Evolutionary conservation across 2,329 filamentous ascomycete species (phyloP), one percentile per base, ranked within the genome.

Genomic region (Pseudopyrenochaeta lycopersici): DNA sequence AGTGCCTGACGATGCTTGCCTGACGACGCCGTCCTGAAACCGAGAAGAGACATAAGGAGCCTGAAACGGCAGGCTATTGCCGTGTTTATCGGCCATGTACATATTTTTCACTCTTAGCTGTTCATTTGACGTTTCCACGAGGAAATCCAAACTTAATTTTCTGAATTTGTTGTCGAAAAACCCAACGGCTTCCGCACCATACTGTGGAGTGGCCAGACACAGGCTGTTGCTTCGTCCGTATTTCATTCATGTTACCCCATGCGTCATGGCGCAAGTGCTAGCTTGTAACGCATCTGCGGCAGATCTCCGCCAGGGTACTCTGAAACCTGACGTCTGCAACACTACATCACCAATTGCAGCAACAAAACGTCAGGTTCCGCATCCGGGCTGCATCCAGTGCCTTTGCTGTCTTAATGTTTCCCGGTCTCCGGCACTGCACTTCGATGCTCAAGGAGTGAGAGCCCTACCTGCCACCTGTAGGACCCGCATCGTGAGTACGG

Each of bases 1-100:
- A 44, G 44, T 54, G 51, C 42, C 47, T 52, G 51, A 31, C 29
- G 39, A 46, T 40, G 36, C 12, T 29, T 60, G 48, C 50, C 51
- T 54, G 38, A 48, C 50, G 60, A 59, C 56, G 54, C 52, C 21
- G 35, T 33, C 60, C 52, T 67, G 62, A 68, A 68, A 66, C 64
- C 21, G 40, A 52, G 20, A 39, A 57, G 58, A 62, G 60, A 63
- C 63, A 49, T 39, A 45, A 53, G 27, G 23, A 49, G 47, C 62
- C 53, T 61, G 60, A 61, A 63, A 64, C 54, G 36, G 29, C 31
- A 44, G 33, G 39, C 38, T 17, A 14, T 30, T 46, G 56, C 52
- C 35, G 41, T 38, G 30, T 15, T 15, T 10, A 11, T 35, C 32
- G 15, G 9, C 23, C 4, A 27, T 27, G 9, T 39, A 10, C 36